Conservation (phyloP, 371 early-diverging fungal genomes). For the Mortierella sp. region DNA sequence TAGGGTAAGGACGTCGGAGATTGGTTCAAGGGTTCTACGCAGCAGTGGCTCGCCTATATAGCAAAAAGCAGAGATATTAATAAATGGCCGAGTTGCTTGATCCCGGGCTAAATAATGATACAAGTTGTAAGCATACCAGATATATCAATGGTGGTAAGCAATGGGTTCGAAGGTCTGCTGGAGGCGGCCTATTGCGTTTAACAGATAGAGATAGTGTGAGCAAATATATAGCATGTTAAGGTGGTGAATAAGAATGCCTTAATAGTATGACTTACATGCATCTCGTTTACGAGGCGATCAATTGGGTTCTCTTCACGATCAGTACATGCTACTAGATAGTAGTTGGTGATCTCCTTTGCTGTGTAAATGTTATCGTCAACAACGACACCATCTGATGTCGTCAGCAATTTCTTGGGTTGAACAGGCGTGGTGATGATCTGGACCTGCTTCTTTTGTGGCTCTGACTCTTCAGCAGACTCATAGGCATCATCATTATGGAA, state of each 20-base stretch:
- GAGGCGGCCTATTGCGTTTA: slow-evolving; percentile 32
- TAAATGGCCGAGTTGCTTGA: no score
- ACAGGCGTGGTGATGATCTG: slow-evolving; percentile 14
- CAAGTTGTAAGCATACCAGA: slow-evolving; percentile 51
- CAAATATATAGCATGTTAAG: not conserved
- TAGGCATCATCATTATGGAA: slow-evolving; percentile 57
- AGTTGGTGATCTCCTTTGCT: slow-evolving; percentile 57
- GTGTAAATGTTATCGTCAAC: slow-evolving; percentile 57
- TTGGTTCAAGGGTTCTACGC: slow-evolving; percentile 64
- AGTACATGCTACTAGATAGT: slow-evolving; percentile 61
- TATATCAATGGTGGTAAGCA: slow-evolving; percentile 63
- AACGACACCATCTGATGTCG: slow-evolving; percentile 46
- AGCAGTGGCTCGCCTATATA: slow-evolving; percentile 39
- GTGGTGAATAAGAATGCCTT: not conserved
- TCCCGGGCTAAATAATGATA: not conserved
- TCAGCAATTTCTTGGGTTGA: slow-evolving; percentile 27
- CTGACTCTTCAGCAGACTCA: slow-evolving; percentile 52
- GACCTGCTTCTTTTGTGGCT: slow-evolving; percentile 10
- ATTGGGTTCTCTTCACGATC: slow-evolving; percentile 68
- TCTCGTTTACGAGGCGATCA: slow-evolving; percentile 60
- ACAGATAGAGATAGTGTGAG: not conserved
- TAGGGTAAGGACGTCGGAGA: slow-evolving; percentile 71
- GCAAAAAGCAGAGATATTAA: not conserved
- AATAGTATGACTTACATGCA: slow-evolving; percentile 52
- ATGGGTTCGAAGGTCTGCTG: slow-evolving; percentile 35